phyloP scores from a whole-genome alignment of 176 grass and related monocot genomes.

The Lolium perenne region DNA sequence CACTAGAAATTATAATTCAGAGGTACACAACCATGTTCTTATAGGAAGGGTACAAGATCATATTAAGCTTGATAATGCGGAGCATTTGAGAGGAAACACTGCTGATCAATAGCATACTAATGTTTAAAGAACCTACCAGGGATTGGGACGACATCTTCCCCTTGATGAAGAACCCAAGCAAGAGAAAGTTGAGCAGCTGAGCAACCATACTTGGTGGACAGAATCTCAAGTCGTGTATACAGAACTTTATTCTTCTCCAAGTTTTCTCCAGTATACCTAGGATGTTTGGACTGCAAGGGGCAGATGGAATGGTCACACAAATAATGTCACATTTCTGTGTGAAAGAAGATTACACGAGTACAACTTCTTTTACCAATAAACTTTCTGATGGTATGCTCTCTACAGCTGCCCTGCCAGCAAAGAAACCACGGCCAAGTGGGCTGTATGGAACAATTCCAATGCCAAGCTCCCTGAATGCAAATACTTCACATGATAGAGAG shows the following conservation, averaged over 20 bases:
- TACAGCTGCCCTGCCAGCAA: slow-evolving; percentile 69
- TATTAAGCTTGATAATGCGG: neutral
- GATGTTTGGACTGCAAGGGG: slow-evolving; percentile 57
- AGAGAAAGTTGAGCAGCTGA: slow-evolving; percentile 73
- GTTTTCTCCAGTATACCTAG: slow-evolving; percentile 67
- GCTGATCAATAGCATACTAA: neutral
- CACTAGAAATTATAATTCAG: neutral
- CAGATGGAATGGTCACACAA: slow-evolving; percentile 29
- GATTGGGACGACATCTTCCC: slow-evolving; percentile 73
- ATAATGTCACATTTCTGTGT: slow-evolving; percentile 1
- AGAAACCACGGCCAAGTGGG: slow-evolving; percentile 81
- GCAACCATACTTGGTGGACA: slow-evolving; percentile 62
- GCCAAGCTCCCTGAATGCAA: slow-evolving; percentile 72
- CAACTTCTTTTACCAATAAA: slow-evolving; percentile 56
- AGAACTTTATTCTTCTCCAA: slow-evolving; percentile 80
- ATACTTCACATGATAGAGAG: slow-evolving; percentile 33
- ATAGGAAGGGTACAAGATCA: neutral
- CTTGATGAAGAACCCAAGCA: slow-evolving; percentile 76
- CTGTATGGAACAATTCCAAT: slow-evolving; percentile 84
- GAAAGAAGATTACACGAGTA: neutral
- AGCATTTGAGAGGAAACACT: neutral
- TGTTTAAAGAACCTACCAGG: slow-evolving; percentile 57
- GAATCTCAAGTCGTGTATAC: slow-evolving; percentile 57
- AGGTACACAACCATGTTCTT: slow-evolving; percentile 7
- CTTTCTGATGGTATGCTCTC: slow-evolving; percentile 60